These are phyloP conservation scores for Balansia obtecta DNA, from an alignment of 2,329 filamentous ascomycete genomes.

Conservation along the genomic window DNA sequence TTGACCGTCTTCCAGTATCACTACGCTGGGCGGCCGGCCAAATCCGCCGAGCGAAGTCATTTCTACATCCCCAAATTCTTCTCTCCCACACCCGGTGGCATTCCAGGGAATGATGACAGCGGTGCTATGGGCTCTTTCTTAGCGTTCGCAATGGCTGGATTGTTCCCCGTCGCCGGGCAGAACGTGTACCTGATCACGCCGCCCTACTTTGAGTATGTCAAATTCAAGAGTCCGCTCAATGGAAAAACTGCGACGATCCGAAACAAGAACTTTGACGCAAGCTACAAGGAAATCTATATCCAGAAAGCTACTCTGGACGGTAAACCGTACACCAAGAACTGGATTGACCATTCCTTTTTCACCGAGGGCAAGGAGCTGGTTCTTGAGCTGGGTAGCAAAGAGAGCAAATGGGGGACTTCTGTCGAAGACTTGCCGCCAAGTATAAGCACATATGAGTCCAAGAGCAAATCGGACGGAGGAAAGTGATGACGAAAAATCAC, in stretches of 20 bases:
- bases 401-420: slow-evolving; percentile 53
- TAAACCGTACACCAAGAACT: slow-evolving; percentile 47
- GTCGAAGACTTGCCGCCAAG: slow-evolving; percentile 52
- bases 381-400: slow-evolving; percentile 43
- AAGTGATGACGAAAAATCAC: too few relatives aligned
- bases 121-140: slow-evolving; percentile 60
- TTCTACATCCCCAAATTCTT: slow-evolving; percentile 55
- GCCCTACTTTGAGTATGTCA: slow-evolving; percentile 52
- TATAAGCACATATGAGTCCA: slow-evolving; percentile 24
- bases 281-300: slow-evolving; percentile 47
- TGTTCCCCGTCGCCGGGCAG: slow-evolving; percentile 58
- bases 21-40: slow-evolving; percentile 50
- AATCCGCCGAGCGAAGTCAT: slow-evolving; percentile 42
- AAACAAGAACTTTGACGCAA: slow-evolving; percentile 49
- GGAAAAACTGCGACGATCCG: slow-evolving; percentile 47
- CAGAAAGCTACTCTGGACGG: slow-evolving; percentile 54
- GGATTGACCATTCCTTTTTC: slow-evolving; percentile 58
- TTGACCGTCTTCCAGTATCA: slow-evolving; percentile 57
- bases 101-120: slow-evolving; percentile 60
- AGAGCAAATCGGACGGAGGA: not conserved
- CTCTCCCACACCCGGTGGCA: slow-evolving; percentile 42
- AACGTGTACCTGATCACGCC: slow-evolving; percentile 60
- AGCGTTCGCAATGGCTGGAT: slow-evolving; percentile 54
- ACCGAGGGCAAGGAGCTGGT: slow-evolving; percentile 51
- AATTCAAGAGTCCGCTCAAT: slow-evolving; percentile 43